Percentiles rank a stretch among this genome's conserved stretches.
Conservation (phyloP, 805 yeast genomes). For the Yarrowia porcina region DNA sequence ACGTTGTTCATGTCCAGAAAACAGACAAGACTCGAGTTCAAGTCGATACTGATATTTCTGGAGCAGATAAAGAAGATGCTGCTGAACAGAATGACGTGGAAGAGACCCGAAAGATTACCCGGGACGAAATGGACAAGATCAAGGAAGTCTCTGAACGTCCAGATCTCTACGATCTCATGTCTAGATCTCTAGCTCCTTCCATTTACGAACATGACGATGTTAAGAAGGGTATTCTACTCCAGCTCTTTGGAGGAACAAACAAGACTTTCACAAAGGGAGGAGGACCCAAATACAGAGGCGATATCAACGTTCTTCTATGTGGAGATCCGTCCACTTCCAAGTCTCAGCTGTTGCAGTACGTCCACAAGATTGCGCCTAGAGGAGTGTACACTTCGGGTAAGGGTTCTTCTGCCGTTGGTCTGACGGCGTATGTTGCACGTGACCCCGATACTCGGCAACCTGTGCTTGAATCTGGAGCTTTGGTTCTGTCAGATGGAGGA, state of each 20-base stretch:
- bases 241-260: slow-evolving; percentile 93
- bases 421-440: slow-evolving; percentile 94
- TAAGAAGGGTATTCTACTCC: slow-evolving; percentile 88
- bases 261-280: slow-evolving; percentile 88
- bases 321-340: slow-evolving; percentile 99
- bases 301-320: slow-evolving; percentile 82
- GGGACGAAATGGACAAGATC: slow-evolving; percentile 66
- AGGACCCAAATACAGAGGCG: slow-evolving; percentile 80
- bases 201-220: slow-evolving; percentile 96
- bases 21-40: slow-evolving; percentile 79
- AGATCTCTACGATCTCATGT: slow-evolving; percentile 79
- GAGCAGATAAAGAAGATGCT: slow-evolving; percentile 37
- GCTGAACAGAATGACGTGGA: slow-evolving; percentile 65
- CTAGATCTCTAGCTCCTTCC: slow-evolving; percentile 95
- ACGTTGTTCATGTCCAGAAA: slow-evolving; percentile 89
- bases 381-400: slow-evolving; percentile 98
- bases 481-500: slow-evolving; percentile 96
- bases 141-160: slow-evolving; percentile 58
- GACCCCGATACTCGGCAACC: slow-evolving; percentile 91
- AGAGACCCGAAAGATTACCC: slow-evolving; percentile 65
- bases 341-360: slow-evolving; percentile 90
- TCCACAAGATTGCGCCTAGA: slow-evolving; percentile 95
- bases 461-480: slow-evolving; percentile 93
- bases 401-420: slow-evolving; percentile 98
- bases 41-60: slow-evolving; percentile 66